Evolutionary conservation across 768 basidiomycete genomes (phyloP).

Genomic region (Infundibulicybe gibba): DNA sequence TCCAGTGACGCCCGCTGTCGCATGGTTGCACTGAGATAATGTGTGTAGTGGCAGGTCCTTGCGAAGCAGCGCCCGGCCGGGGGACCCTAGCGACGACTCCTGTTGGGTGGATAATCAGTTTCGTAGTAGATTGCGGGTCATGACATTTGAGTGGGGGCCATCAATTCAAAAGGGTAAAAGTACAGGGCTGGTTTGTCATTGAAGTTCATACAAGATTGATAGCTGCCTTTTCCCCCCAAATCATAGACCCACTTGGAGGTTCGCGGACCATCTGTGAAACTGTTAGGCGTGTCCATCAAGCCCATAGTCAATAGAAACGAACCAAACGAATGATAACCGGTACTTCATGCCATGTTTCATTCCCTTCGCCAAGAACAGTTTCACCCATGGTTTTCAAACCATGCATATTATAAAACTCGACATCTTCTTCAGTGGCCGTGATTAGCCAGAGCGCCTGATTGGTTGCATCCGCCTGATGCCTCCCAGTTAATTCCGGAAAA

Average conservation of each 20-base stretch:
- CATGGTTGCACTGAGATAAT: no score
- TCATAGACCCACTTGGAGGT: background rate
- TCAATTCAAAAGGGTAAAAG: no score
- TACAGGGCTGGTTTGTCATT: no score
- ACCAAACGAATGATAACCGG: slow-evolving; percentile 25
- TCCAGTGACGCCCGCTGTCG: no score
- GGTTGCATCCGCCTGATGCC: slow-evolving; percentile 21
- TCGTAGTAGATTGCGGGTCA: no score
- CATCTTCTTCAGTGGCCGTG: slow-evolving; percentile 19
- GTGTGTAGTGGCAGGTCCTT: no score
- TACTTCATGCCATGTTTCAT: slow-evolving; percentile 23
- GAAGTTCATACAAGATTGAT: no score
- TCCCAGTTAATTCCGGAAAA: background rate
- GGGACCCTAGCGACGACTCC: no score
- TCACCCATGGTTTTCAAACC: slow-evolving; percentile 19
- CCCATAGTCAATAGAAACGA: slow-evolving; percentile 2
- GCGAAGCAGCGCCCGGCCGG: no score
- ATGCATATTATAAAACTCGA: slow-evolving; percentile 17
- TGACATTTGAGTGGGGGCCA: no score
- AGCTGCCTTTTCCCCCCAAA: background rate
- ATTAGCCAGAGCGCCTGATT: slow-evolving; percentile 22
- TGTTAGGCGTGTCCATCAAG: background rate
- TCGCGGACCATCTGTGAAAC: background rate
- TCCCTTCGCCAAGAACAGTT: slow-evolving; percentile 20
- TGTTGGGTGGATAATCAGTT: no score